phyloP scores from a whole-genome alignment of 345 rosid genomes.

The Ceriops decandra region DNA sequence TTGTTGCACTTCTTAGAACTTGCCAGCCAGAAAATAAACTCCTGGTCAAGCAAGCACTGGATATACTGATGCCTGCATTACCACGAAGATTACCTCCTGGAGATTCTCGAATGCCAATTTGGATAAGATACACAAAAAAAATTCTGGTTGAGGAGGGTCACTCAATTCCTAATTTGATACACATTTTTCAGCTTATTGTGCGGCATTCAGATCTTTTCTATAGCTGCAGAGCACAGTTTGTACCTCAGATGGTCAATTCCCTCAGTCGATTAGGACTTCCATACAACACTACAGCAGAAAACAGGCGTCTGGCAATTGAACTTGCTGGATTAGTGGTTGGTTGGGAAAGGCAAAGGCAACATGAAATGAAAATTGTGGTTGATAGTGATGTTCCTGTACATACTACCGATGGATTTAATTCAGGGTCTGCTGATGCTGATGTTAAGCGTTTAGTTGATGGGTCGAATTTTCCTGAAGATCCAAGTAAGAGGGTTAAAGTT shows the following conservation, averaged over 20 bases:
- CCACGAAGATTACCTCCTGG: slow-evolving; percentile 94
- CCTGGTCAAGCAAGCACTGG: slow-evolving; percentile 98
- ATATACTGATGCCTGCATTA: slow-evolving; percentile 95
- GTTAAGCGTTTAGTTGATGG: slow-evolving; percentile 75
- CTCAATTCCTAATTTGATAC: slow-evolving; percentile 91
- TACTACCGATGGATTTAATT: slow-evolving; percentile 51
- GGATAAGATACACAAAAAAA: slow-evolving; percentile 98
- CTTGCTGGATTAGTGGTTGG: slow-evolving; percentile 98
- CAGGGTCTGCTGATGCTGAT: slow-evolving; percentile 52
- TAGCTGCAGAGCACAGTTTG: slow-evolving; percentile 97
- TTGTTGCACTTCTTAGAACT: slow-evolving; percentile 97
- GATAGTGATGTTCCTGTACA: slow-evolving; percentile 66
- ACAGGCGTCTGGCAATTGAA: slow-evolving; percentile 97
- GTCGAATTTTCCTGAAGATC: slow-evolving; percentile 73
- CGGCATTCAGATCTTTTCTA: slow-evolving; percentile 97
- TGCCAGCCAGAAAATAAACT: slow-evolving; percentile 98
- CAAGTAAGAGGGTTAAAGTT: slow-evolving; percentile 78
- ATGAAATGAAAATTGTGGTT: slow-evolving; percentile 66
- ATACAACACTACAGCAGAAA: slow-evolving; percentile 83
- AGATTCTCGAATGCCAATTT: slow-evolving; percentile 97
- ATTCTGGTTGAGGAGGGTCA: slow-evolving; percentile 99
- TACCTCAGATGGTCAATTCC: slow-evolving; percentile 99
- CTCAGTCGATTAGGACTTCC: slow-evolving; percentile 98
- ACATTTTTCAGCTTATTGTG: slow-evolving; percentile 95
- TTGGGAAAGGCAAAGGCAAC: slow-evolving; percentile 98